These are phyloP conservation scores for Spergularia marina DNA, from an alignment of 148 eudicot genomes.

Conservation along the genomic window DNA sequence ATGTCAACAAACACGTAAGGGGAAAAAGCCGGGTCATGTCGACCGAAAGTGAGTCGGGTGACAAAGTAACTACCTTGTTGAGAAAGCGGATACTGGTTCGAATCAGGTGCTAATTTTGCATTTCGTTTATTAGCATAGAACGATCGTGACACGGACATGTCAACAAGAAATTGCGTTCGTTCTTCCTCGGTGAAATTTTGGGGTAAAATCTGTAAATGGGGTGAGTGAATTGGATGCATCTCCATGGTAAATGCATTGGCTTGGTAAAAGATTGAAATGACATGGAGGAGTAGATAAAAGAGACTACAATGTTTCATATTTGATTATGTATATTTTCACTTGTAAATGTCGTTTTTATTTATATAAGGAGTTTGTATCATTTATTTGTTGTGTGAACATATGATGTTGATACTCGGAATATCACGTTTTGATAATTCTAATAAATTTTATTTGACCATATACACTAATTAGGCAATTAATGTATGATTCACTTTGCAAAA, in stretches of 20 bases:
- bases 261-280: not conserved
- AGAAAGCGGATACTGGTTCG: not conserved
- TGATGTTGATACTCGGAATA: too few species aligned
- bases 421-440: too few species aligned
- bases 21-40: not conserved
- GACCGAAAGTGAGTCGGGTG: not conserved
- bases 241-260: slow-evolving; percentile 6
- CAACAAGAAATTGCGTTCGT: not conserved
- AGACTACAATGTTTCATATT: not conserved
- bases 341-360: not conserved
- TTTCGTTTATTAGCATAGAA: not conserved
- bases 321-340: not conserved
- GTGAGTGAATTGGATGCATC: slow-evolving; percentile 3
- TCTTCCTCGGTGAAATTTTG: not conserved
- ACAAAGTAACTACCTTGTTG: slow-evolving; percentile 3
- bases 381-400: too few species aligned
- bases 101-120: not conserved
- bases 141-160: slow-evolving; percentile 11
- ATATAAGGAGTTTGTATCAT: too few species aligned
- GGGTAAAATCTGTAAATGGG: slow-evolving; percentile 2
- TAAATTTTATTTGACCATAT: too few species aligned
- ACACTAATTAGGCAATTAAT: too few species aligned
- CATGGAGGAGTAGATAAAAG: not conserved
- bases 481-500: too few species aligned
- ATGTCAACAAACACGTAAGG: slow-evolving; percentile 13